Conservation (phyloP, 2,329 filamentous ascomycete genomes). For the Pseudogymnoascus sp. region DNA sequence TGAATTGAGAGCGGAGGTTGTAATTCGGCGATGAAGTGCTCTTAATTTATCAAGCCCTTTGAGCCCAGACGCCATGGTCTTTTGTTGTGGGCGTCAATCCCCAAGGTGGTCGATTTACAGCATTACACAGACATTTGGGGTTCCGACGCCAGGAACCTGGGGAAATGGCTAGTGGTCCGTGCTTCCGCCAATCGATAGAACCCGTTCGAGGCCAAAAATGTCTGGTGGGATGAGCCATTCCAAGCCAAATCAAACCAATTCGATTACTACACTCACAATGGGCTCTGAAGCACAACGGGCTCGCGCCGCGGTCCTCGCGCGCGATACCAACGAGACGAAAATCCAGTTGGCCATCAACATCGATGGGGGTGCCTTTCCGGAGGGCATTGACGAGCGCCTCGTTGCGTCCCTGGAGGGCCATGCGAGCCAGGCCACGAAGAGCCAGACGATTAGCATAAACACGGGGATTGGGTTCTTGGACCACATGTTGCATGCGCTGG, state of each 20-base stretch:
- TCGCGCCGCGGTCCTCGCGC: conserved; percentile 57
- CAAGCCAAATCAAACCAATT: conserved; percentile 2
- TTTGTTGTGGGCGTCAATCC: neutral
- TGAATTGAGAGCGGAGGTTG: neutral
- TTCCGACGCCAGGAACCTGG: neutral
- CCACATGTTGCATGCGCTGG: conserved; percentile 95
- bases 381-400: conserved; percentile 51
- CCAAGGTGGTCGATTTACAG: neutral
- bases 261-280: conserved; percentile 4
- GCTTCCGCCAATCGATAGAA: neutral
- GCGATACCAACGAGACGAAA: conserved; percentile 97
- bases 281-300: conserved; percentile 2
- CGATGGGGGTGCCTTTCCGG: conserved; percentile 74
- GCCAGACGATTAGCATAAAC: conserved; percentile 78
- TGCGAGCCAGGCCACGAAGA: conserved; percentile 74
- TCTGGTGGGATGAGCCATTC: conserved; percentile 2
- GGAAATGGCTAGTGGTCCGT: neutral
- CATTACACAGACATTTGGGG: neutral
- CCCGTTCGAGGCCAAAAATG: neutral
- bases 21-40: neutral
- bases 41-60: neutral
- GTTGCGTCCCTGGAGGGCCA: conserved; percentile 53
- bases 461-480: conserved; percentile 97
- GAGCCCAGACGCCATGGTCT: neutral
- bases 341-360: conserved; percentile 89